Base-by-base conservation (phyloP, 805 yeast species). In the Kluyveromyces lactis region DNA sequence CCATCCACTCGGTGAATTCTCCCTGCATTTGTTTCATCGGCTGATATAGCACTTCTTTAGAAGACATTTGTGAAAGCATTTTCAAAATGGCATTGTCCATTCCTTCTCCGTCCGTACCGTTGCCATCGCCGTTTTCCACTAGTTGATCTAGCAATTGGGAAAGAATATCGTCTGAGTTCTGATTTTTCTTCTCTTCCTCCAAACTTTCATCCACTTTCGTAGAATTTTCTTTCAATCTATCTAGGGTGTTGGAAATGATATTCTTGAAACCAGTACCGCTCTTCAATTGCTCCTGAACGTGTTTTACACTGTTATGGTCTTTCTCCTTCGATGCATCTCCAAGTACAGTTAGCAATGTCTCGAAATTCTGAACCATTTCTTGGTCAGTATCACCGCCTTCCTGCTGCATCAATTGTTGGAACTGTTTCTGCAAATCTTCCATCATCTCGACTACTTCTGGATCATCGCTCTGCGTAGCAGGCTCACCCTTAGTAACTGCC, bases 1-100 rank as follows among this genome's bases (percentile, higher is more conserved):
- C 61, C 45, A 90, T 67, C 80, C 85, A 90, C 19, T 60, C 71
- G 2, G 86, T 84, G 56, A 79, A 86, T 54, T 84, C 85, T 10
- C 67, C 63, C 47, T 79, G 75, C 56, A 89, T 69, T 44, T 86
- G 95, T 52, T 80, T 82, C 63, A 90, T 71, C 2, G 97, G 96
- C 49, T 82, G 95, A 55, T 85, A 89, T 28, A 90, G 68, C 16
- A 89, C 83, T 42, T 81, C 89, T 54, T 87, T 90, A 4, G 92
- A 77, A 6, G 92, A 75, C 57, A 90, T 71, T 55, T 87, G 90
- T 45, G 77, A 80, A 51, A 90, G 68, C 77, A 90, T 78, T 27
- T 83, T 86, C 35, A 86, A 62, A 43, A 75, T 74, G 18, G 80
- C 67, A 61, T 80, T 72, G 53, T 81, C 87, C 46, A 81, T 62